These are phyloP conservation scores for Solanum clarkiae DNA, from an alignment of 257 asterid species.

Conservation along the genomic window DNA sequence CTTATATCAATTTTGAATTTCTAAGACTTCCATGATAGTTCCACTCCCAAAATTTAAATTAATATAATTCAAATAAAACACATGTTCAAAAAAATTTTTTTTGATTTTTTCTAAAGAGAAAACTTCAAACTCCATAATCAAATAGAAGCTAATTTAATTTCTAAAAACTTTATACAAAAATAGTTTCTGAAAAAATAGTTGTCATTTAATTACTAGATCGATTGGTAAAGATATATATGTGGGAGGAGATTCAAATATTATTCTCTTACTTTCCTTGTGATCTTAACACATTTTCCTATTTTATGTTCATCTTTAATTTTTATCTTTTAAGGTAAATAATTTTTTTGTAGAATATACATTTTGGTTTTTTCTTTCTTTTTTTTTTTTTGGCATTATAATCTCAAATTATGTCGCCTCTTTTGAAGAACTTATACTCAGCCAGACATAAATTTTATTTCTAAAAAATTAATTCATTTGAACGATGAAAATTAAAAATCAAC, in stretches of 20 bases:
- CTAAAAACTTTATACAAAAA: not conserved
- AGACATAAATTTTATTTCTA: not conserved
- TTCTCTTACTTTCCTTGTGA: not conserved
- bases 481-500: not conserved
- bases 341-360: not conserved
- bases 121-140: not conserved
- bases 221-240: not conserved
- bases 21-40: not conserved
- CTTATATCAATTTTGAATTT: not conserved
- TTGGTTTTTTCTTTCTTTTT: not conserved
- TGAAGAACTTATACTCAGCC: not conserved
- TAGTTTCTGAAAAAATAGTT: not conserved
- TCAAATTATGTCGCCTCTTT: not conserved
- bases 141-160: not conserved
- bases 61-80: not conserved
- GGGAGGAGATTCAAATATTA: not conserved
- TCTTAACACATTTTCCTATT: not conserved
- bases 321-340: not conserved
- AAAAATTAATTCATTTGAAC: no score
- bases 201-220: not conserved
- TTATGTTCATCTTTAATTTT: not conserved
- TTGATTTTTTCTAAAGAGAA: not conserved
- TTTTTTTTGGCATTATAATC: not conserved
- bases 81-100: not conserved
- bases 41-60: fast-evolving